A percentile compares a stretch with the other conserved stretches of the same genome.
These are phyloP conservation scores for Chernovozyma sophiae-reginae DNA, from an alignment of 1,139 yeast genomes.

Conservation along the genomic window DNA sequence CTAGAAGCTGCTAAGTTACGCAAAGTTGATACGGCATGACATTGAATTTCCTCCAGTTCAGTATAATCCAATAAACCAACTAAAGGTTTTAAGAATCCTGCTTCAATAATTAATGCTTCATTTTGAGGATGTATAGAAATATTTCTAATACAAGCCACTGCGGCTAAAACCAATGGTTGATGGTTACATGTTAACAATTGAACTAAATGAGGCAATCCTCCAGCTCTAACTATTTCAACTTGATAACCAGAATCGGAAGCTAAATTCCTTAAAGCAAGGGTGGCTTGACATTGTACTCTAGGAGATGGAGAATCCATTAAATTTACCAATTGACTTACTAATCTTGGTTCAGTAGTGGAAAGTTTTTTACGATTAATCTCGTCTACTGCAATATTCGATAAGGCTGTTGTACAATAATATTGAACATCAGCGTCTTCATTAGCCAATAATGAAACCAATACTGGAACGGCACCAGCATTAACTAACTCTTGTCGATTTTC, in stretches of 20 bases:
- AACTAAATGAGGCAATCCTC: conserved; percentile 90
- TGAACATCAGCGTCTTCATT: conserved; percentile 95
- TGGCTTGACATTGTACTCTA: conserved; percentile 97
- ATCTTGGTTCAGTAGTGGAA: conserved; percentile 90
- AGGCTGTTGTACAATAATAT: conserved; percentile 95
- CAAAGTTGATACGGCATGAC: conserved; percentile 94
- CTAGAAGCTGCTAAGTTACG: conserved; percentile 94
- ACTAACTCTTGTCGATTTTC: conserved; percentile 96
- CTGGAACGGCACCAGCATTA: conserved; percentile 98
- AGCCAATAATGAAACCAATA: conserved; percentile 80
- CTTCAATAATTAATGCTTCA: conserved; percentile 92
- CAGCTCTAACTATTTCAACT: conserved; percentile 91
- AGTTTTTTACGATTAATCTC: conserved; percentile 83
- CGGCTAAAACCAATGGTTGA: conserved; percentile 89
- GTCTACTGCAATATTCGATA: conserved; percentile 96
- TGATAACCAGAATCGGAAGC: conserved; percentile 95
- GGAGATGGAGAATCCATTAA: conserved; percentile 92
- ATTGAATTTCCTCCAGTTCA: conserved; percentile 93
- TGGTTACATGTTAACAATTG: conserved; percentile 84
- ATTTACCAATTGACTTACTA: conserved; percentile 81
- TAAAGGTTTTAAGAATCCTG: conserved; percentile 89
- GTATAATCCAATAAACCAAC: conserved; percentile 79
- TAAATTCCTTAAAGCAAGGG: conserved; percentile 87
- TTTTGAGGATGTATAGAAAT: conserved; percentile 94
- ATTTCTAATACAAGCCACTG: conserved; percentile 97